phyloP scores from a whole-genome alignment of 83 land plant genomes.

The Picea engelmannii region DNA sequence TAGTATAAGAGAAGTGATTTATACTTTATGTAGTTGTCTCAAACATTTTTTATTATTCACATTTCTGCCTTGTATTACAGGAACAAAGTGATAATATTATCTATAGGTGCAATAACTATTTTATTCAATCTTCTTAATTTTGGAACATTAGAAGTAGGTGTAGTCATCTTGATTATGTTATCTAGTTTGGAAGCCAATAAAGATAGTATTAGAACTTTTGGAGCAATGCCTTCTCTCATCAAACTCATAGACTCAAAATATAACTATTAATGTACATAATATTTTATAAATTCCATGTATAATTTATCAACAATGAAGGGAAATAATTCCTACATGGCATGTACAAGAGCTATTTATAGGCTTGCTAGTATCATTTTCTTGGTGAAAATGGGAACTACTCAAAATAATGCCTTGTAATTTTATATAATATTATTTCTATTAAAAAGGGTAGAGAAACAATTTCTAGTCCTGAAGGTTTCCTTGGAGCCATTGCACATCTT shows the following conservation, averaged over 20 bases:
- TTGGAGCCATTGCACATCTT: constrained; percentile 61
- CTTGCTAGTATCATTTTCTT: constrained; percentile 42
- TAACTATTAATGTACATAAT: constrained; percentile 56
- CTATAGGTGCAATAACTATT: constrained; percentile 53
- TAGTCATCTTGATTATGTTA: constrained; percentile 72
- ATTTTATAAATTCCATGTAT: constrained; percentile 70
- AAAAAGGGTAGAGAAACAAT: constrained; percentile 61
- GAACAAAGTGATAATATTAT: constrained; percentile 76
- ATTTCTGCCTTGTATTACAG: constrained; percentile 33
- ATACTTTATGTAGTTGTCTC: not conserved
- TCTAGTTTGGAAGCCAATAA: constrained; percentile 83
- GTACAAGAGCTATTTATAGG: constrained; percentile 46
- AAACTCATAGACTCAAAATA: constrained; percentile 41
- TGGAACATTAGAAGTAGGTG: constrained; percentile 56
- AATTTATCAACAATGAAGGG: constrained; percentile 70
- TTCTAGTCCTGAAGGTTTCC: constrained; percentile 41
- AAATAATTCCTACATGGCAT: constrained; percentile 51
- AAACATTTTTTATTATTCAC: not conserved
- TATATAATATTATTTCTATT: constrained; percentile 57
- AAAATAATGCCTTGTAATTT: constrained; percentile 64
- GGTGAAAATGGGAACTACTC: constrained; percentile 29
- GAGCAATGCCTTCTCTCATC: constrained; percentile 62
- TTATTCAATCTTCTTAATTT: constrained; percentile 50
- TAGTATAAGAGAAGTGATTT: not conserved
- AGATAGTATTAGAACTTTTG: constrained; percentile 61